Base-by-base conservation (phyloP, 1,284 basidiomycete species). In the Malassezia restricta region DNA sequence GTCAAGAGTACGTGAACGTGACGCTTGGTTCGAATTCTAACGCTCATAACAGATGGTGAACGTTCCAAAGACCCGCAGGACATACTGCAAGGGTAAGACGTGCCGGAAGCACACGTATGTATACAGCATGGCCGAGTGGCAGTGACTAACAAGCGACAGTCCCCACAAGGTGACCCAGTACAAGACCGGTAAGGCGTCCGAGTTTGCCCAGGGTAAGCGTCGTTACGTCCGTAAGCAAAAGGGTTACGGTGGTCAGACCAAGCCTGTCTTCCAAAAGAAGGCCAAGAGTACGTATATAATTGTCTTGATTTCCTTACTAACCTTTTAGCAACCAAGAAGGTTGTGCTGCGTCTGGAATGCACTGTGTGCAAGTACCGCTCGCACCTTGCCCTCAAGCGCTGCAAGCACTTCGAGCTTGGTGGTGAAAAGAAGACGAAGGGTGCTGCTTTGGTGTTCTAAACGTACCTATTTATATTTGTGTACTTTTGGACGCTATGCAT, bases 191-290 rank as follows among this genome's bases (percentile, higher is more conserved):
- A 74, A 74, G 70, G 72, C 71, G 53, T 74, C 72, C 41, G 59
- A 72, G 37, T 70, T 62, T 50, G 91, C 89, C 58, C 90, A 99
- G 80, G 94, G 92, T 79, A 98, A 99, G 85, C 87, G 92, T 75
- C 90, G 94, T 82, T 98, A 99, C 79, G 92, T 95, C 80, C 64
- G 67, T 72, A 95, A 94, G 82, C 90, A 94, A 78, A 86, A 85
- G 74, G 92, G 92, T 80, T 99, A 96, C 79, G 92, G 92, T 86
- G 92, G 92, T 81, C 91, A 95, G 81, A 99, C 92, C 64, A 99
- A 99, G 82, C 92, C 94, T 66, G 91, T 96, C 77, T 96, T 96
- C 85, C 92, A 96, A 86, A 96, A 91, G 81, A 92, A 90, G 83
- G 86, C 72, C 49, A 74, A 74, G 71, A 67, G 50, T 49, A 33